Conservation (phyloP, 768 basidiomycete species). For the Xerocomellus amylosporus region DNA sequence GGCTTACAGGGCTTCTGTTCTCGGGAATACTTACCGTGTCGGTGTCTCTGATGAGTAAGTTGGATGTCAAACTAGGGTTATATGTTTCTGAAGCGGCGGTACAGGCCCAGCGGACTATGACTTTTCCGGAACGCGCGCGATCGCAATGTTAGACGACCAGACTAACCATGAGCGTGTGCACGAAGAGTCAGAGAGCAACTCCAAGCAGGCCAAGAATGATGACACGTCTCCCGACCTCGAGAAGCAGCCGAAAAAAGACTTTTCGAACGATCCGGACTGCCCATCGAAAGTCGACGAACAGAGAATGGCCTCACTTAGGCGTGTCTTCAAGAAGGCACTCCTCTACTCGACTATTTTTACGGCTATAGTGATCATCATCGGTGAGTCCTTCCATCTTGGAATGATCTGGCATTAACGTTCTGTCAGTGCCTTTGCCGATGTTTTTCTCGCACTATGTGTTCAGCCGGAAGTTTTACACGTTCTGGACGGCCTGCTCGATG, state of each 20-base stretch:
- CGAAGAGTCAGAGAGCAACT: background rate
- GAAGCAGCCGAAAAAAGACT: slow-evolving; percentile 8
- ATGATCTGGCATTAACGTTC: background rate
- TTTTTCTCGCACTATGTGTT: slow-evolving; percentile 40
- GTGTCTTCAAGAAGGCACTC: slow-evolving; percentile 33
- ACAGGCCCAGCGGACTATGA: slow-evolving; percentile 38
- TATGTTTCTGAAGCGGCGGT: background rate
- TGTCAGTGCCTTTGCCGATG: slow-evolving; percentile 37
- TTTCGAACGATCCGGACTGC: background rate
- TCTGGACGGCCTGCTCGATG: slow-evolving; percentile 41
- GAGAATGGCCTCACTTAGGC: slow-evolving; percentile 20
- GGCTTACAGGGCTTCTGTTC: slow-evolving; percentile 37
- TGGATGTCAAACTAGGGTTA: background rate
- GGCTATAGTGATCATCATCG: slow-evolving; percentile 34
- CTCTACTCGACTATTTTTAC: slow-evolving; percentile 35
- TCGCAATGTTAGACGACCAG: slow-evolving; percentile 30
- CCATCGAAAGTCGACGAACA: slow-evolving; percentile 3
- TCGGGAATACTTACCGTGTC: slow-evolving; percentile 37
- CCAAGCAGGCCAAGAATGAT: background rate
- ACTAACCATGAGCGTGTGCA: background rate
- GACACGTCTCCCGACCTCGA: slow-evolving; percentile 12
- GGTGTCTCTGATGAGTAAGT: slow-evolving; percentile 36
- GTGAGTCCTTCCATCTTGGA: slow-evolving; percentile 12
- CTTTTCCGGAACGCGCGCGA: slow-evolving; percentile 37
- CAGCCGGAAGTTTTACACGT: slow-evolving; percentile 34